Evolutionary conservation across 768 basidiomycete genomes (phyloP).

Genomic region (Agaricus subrufescens): DNA sequence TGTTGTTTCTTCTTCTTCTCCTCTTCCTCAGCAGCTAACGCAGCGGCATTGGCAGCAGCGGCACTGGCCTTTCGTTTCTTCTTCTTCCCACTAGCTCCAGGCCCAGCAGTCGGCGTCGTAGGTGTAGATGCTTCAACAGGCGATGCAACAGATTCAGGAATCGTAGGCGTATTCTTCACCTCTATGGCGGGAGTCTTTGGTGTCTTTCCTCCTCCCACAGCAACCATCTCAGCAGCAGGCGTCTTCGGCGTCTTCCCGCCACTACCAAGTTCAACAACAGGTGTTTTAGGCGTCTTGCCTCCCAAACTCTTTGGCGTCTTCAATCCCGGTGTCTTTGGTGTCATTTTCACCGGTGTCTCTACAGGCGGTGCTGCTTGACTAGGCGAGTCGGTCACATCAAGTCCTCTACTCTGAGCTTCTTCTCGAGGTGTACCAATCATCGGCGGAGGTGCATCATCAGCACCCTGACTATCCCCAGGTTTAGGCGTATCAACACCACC

Average conservation of each 20-base stretch:
- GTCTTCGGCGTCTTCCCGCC: not conserved
- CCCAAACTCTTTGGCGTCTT: not conserved
- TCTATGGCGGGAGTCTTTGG: conserved; percentile 3
- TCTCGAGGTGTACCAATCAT: no score
- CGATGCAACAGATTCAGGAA: not conserved
- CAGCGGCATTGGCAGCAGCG: conserved; percentile 10
- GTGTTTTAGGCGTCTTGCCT: not conserved
- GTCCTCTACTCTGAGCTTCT: no score
- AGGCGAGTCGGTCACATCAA: no score
- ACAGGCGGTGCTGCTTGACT: no score
- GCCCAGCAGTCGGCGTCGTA: conserved; percentile 2
- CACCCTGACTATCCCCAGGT: no score
- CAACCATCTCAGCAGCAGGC: not conserved
- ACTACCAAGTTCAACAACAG: not conserved
- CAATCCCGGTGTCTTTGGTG: conserved; percentile 5
- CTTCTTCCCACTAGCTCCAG: conserved; percentile 17
- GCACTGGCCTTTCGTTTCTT: conserved; percentile 21
- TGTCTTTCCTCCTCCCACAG: not conserved
- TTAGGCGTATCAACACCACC: conserved; percentile 2
- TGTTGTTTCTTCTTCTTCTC: conserved; percentile 12
- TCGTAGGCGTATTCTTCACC: not conserved
- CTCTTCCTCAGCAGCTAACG: conserved; percentile 13
- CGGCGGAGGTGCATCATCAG: no score
- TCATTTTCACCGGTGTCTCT: not conserved
- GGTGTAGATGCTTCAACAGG: conserved; percentile 12